A percentile compares a stretch with the other conserved stretches of the same genome.
Conservation (phyloP, 257 asterid genomes). For the Solanum gracilifrons region DNA sequence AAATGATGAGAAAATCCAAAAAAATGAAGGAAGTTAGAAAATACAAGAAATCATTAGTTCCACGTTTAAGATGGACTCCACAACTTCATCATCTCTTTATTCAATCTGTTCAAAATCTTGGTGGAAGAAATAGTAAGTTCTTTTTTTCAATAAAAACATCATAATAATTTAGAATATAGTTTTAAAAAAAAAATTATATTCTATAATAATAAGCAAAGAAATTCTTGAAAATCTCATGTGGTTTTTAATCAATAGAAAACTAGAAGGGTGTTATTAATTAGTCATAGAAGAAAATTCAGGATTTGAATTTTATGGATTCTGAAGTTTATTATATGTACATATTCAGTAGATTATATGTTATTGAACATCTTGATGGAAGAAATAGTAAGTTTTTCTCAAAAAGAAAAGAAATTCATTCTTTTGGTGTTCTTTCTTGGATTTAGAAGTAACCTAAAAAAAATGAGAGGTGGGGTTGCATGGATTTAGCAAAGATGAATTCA, state of each 20-base stretch:
- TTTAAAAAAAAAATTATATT: not conserved
- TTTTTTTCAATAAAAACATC: not conserved
- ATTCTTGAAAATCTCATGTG: not conserved
- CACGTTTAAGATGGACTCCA: constrained; percentile 29
- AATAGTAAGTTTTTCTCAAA: not conserved
- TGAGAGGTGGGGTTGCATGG: not conserved
- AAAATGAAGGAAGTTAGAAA: constrained; percentile 3
- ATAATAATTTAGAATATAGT: not conserved
- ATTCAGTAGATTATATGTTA: not conserved
- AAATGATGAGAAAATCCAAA: not conserved
- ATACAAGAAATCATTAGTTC: constrained; percentile 17
- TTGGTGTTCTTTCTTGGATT: not conserved
- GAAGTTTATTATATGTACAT: not conserved
- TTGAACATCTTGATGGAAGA: not conserved
- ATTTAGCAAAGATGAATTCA: not conserved
- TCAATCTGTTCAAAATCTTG: constrained; percentile 19
- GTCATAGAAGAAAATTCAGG: not conserved
- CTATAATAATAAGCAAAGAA: not conserved
- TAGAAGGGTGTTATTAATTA: not conserved
- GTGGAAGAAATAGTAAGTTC: constrained; percentile 26
- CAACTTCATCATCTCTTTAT: constrained; percentile 23
- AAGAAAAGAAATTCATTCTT: not conserved
- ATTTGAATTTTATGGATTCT: not conserved
- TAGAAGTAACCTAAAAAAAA: not conserved
- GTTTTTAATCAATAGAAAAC: not conserved